Base-by-base conservation (phyloP, 2,329 filamentous ascomycete species). In the Sporothrix sp. region DNA sequence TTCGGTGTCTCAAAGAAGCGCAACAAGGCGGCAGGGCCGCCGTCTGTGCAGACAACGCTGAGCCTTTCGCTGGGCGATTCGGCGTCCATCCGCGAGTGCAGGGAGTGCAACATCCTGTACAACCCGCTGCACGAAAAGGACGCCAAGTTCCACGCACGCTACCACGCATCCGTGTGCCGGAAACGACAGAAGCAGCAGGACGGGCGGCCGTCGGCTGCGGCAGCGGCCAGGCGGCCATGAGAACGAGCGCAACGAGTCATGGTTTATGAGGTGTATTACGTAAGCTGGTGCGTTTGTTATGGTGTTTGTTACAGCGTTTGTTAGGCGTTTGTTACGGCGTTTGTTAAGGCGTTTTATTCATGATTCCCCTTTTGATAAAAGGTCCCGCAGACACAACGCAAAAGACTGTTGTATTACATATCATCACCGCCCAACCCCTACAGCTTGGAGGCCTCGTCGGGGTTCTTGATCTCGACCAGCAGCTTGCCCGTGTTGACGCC, bases 401-500 rank as follows among this genome's bases (percentile, higher is more conserved):
- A n/a, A n/a, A n/a, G 20, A n/a, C 30, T 21, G 7, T 14, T 25
- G 13, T 1, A 4, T 7, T 21, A 11, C 28, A 23, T 20, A 36
- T 11, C 25, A 10, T 28, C 25, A 28, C 25, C n/a, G n/a, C n/a
- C n/a, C n/a, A n/a, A n/a, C n/a, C 32, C 23, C 14, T 55, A 60
- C 51, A 60, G 37, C 48, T 54, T 59, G 8, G 58, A 9, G 16
- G 18, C 14, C 21, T 50, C 57, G 7, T 56, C 54, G 11, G 52
- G 52, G 38, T 51, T 48, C 58, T 60, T 60, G 46, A 60, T 32
- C 52, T 60, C 58, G 14, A 60, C 53, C 7, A 60, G 36, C 10
- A 58, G 50, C 43, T 60, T 60, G 46, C 58, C 85, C 9, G 76
- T 87, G 63, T 90, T 90, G 14, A 72, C 68, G 36, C 85, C 85